Conservation (phyloP, 495 filamentous ascomycete species). For the Hapsidospora chrysogenum region DNA sequence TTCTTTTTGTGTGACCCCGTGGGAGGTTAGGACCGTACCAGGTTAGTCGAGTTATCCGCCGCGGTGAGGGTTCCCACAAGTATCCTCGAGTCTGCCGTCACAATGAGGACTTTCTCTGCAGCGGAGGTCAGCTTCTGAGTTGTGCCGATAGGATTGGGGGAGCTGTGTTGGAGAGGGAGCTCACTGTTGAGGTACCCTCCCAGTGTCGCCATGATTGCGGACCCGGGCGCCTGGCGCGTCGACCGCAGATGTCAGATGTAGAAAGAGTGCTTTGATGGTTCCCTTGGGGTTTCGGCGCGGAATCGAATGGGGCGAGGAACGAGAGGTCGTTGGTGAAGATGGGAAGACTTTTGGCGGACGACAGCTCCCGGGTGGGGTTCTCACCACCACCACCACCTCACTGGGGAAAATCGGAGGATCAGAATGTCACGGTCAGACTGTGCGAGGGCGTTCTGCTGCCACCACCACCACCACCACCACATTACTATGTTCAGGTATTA, state of each 20-base stretch:
- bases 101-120: slow-evolving; percentile 73
- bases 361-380: neutral
- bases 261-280: neutral
- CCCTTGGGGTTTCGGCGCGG: neutral
- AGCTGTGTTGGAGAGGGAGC: neutral
- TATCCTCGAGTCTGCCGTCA: slow-evolving; percentile 86
- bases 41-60: slow-evolving; percentile 85
- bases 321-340: neutral
- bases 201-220: slow-evolving; percentile 1
- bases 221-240: too few relatives aligned
- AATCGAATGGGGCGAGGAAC: too few relatives aligned
- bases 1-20: neutral
- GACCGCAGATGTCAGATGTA: neutral
- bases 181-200: slow-evolving; percentile 4
- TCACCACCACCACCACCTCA: neutral
- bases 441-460: too few relatives aligned
- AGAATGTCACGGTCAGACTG: too few relatives aligned
- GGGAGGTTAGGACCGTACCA: slow-evolving; percentile 28
- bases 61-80: slow-evolving; percentile 68
- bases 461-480: too few relatives aligned
- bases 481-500: too few relatives aligned
- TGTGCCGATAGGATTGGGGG: neutral
- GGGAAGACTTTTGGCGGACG: neutral
- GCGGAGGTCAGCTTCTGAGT: neutral
- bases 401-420: too few relatives aligned